phyloP scores from a whole-genome alignment of 768 basidiomycete species.

The Boletus insuetus region DNA sequence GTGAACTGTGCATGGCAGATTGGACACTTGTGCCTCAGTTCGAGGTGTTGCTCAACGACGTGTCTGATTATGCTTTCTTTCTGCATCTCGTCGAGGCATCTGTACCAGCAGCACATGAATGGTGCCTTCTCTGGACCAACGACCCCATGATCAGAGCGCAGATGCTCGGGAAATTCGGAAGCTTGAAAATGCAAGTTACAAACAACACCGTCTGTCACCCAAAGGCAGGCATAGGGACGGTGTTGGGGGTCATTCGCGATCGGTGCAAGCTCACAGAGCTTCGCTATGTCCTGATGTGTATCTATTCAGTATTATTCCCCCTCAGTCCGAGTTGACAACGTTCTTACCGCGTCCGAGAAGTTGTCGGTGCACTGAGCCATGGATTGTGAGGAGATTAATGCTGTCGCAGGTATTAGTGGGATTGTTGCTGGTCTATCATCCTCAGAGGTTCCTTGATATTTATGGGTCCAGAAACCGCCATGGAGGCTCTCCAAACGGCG shows the following conservation, averaged over 20 bases:
- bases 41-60: slow-evolving; percentile 25
- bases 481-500: too few species aligned
- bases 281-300: slow-evolving; percentile 4
- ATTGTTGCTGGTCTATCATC: slow-evolving; percentile 3
- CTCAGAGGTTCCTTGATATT: slow-evolving; percentile 9
- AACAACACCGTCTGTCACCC: background rate
- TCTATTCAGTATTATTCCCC: slow-evolving; percentile 1
- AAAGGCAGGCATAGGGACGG: slow-evolving; percentile 14
- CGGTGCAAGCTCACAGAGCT: background rate
- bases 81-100: slow-evolving; percentile 20
- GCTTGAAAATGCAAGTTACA: slow-evolving; percentile 11
- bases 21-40: slow-evolving; percentile 11
- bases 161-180: slow-evolving; percentile 17
- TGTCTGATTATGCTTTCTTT: slow-evolving; percentile 30
- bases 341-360: slow-evolving; percentile 16
- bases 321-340: background rate
- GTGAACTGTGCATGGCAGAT: slow-evolving; percentile 24
- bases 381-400: background rate
- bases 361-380: background rate
- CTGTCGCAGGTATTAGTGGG: background rate
- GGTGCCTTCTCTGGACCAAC: slow-evolving; percentile 10
- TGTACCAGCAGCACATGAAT: slow-evolving; percentile 19
- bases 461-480: slow-evolving; percentile 10
- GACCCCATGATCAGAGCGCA: slow-evolving; percentile 21
- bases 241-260: background rate